phyloP scores from a whole-genome alignment of 2,329 filamentous ascomycete genomes.

The Dryadomyces quercus-mongolicae region DNA sequence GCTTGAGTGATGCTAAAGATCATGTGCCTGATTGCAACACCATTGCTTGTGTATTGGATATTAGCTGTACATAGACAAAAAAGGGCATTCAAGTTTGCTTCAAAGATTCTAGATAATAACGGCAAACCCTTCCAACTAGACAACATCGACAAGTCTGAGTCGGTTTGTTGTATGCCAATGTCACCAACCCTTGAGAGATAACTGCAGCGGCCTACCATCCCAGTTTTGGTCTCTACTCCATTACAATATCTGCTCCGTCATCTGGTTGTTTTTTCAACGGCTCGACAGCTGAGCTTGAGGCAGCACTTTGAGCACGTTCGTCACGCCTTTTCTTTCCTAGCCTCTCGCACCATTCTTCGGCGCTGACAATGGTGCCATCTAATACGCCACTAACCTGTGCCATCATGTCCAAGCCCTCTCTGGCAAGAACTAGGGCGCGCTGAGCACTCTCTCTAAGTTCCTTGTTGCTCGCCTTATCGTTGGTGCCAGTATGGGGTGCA shows the following conservation, averaged over 20 bases:
- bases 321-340: constrained; percentile 42
- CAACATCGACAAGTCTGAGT: no score
- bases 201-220: neutral
- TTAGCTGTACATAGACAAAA: neutral
- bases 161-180: no score
- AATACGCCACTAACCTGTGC: constrained; percentile 78
- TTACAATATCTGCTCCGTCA: neutral
- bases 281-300: neutral
- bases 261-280: neutral
- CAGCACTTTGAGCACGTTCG: constrained; percentile 4
- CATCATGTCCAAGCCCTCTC: constrained; percentile 91
- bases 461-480: constrained; percentile 14
- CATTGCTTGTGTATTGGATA: neutral
- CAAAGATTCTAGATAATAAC: no score
- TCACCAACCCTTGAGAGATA: no score
- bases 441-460: constrained; percentile 50
- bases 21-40: neutral
- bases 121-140: no score
- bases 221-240: neutral
- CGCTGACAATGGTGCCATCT: constrained; percentile 78
- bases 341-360: constrained; percentile 81
- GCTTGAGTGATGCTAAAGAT: neutral
- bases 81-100: no score
- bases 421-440: constrained; percentile 72
- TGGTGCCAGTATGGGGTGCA: constrained; percentile 9